Evolutionary conservation across 108 stramenopile species (phyloP), one percentile per base, ranked within the genome.

Genomic region (Discostella pseudostelligera): DNA sequence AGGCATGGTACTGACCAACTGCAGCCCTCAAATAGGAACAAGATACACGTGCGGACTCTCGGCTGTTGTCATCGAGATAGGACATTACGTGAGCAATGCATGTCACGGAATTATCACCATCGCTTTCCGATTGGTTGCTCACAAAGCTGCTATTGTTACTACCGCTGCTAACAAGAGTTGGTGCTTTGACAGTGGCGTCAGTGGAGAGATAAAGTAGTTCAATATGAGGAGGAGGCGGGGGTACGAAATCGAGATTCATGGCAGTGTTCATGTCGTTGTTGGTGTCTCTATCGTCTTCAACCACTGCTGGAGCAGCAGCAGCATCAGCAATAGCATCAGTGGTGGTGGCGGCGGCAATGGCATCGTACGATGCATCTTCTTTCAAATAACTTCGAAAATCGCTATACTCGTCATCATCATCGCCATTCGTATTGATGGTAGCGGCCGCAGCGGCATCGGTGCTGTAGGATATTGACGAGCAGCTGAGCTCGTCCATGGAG

Each of bases 201-300:
- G 32, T 14, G 29, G 53, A 35, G 13, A 54, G 62, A 32, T 49
- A 11, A 4, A 64, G 62, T 32, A 64, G 62, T 25, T 64, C 50
- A n/a, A 64, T 51, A 16, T 64, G 50, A 1, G 62, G 50, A 8
- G 62, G 62, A 4, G 62, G 62, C 0, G 62, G 62, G 7, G 62
- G 62, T 14, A 32, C 32, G 4, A 32, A 5, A 32, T 32, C 36
- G 56, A 32, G 5, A 32, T 3, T 32, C 32, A 32, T n/a, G 29
- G 26, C 10, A 56, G 56, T 37, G 32, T 29, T n/a, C 35, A 39
- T 21, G 32, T 37, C 16, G 11, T 6, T 35, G 36, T 32, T 32
- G 32, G 32, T 32, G 4, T 32, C 32, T 32, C 32, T 3, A 4
- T 5, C 32, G 32, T 32, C 32, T 3, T 32, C 32, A 32, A 4